A percentile compares a stretch with the other conserved stretches of the same genome.
These are phyloP conservation scores for Cordyceps farinosa DNA, from an alignment of 2,329 filamentous ascomycete genomes.

Conservation along the genomic window DNA sequence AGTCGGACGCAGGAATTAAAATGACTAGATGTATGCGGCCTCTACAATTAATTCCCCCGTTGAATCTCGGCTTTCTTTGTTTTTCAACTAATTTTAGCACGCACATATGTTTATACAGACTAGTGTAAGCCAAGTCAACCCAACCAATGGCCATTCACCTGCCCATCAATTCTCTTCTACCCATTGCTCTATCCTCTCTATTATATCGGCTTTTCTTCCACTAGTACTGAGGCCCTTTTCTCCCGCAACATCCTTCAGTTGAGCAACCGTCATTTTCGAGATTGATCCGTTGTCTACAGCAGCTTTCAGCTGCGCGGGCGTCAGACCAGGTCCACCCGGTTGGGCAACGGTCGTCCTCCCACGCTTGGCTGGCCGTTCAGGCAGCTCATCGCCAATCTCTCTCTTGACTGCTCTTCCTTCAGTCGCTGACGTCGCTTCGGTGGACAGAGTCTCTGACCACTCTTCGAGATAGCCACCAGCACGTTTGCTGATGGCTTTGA, in stretches of 20 bases:
- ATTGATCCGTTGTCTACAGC: slow-evolving; percentile 45
- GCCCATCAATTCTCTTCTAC: slow-evolving; percentile 42
- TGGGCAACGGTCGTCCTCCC: slow-evolving; percentile 35
- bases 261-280: slow-evolving; percentile 52
- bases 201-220: slow-evolving; percentile 52
- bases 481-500: slow-evolving; percentile 84
- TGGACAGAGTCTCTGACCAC: slow-evolving; percentile 68
- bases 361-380: slow-evolving; percentile 46
- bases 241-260: slow-evolving; percentile 48
- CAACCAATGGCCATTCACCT: neutral
- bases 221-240: slow-evolving; percentile 45
- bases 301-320: slow-evolving; percentile 44
- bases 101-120: neutral
- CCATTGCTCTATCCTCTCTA: slow-evolving; percentile 56
- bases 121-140: neutral
- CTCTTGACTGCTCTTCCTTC: slow-evolving; percentile 47
- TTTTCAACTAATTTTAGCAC: neutral
- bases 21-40: no score
- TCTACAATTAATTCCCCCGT: no score
- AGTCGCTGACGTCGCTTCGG: slow-evolving; percentile 42
- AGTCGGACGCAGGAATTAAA: neutral
- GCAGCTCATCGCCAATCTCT: slow-evolving; percentile 45
- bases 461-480: slow-evolving; percentile 74
- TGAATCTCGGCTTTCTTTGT: neutral
- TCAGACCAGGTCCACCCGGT: slow-evolving; percentile 34